Conservation (phyloP, 1,284 basidiomycete species). For the Moesziomyces sp. region DNA sequence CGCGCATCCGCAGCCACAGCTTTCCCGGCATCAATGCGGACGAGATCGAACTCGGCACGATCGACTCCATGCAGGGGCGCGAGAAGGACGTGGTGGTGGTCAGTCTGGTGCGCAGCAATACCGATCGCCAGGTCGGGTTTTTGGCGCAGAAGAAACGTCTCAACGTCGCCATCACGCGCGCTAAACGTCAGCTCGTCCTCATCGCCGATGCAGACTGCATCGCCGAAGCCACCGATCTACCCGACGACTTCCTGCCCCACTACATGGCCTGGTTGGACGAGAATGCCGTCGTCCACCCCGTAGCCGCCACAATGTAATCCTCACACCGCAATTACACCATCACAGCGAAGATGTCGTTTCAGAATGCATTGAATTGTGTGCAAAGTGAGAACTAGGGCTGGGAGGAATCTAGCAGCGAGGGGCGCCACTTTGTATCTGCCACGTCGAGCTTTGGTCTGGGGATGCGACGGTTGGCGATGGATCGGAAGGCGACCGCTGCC, state of each 20-base stretch:
- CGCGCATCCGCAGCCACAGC: conserved; percentile 5
- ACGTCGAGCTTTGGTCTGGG: conserved; percentile 27
- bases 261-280: conserved; percentile 91
- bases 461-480: conserved; percentile 21
- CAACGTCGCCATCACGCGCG: conserved; percentile 66
- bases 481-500: conserved; percentile 26
- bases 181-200: conserved; percentile 61
- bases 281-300: conserved; percentile 78
- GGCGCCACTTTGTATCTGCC: conserved; percentile 30
- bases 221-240: conserved; percentile 24
- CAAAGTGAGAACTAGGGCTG: background rate
- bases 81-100: conserved; percentile 65
- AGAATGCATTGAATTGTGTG: too few species aligned
- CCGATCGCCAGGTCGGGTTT: conserved; percentile 58
- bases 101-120: conserved; percentile 59
- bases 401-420: conserved; percentile 21
- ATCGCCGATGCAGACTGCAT: conserved; percentile 63
- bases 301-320: conserved; percentile 27
- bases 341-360: background rate
- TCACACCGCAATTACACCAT: background rate
- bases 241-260: conserved; percentile 65
- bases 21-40: conserved; percentile 13
- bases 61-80: conserved; percentile 64
- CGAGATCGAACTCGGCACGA: conserved; percentile 58
- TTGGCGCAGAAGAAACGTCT: conserved; percentile 59